Evolutionary conservation across 2,329 filamentous ascomycete genomes (phyloP).

Genomic region (Emergomyces pasteurianus): DNA sequence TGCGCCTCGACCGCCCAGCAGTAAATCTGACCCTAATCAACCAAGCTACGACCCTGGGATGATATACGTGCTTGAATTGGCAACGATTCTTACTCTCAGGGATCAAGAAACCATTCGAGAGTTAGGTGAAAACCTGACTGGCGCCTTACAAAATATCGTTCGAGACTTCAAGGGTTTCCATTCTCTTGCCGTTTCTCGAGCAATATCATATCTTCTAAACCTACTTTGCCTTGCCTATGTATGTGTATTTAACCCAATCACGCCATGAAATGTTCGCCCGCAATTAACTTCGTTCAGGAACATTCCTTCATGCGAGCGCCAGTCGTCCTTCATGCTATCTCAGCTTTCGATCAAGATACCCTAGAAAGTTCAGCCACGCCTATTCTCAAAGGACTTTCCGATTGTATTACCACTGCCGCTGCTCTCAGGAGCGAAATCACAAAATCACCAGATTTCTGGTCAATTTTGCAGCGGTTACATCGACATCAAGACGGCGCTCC

Average conservation of each 20-base stretch:
- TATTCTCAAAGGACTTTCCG: constrained; percentile 64
- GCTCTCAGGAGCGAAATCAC: constrained; percentile 83
- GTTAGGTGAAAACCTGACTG: constrained; percentile 68
- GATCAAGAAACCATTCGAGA: constrained; percentile 59
- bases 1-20: constrained; percentile 46
- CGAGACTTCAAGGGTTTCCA: constrained; percentile 70
- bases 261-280: neutral
- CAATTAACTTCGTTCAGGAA: constrained; percentile 45
- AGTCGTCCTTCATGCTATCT: constrained; percentile 82
- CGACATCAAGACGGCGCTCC: constrained; percentile 57
- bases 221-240: constrained; percentile 77
- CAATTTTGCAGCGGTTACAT: constrained; percentile 66
- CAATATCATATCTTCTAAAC: constrained; percentile 74
- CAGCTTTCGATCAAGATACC: constrained; percentile 67
- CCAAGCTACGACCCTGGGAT: constrained; percentile 72
- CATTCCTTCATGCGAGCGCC: constrained; percentile 86
- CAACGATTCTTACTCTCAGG: constrained; percentile 67
- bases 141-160: constrained; percentile 68
- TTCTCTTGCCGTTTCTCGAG: constrained; percentile 68
- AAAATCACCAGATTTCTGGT: constrained; percentile 95
- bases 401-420: constrained; percentile 66
- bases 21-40: constrained; percentile 43
- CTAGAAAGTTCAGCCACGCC: constrained; percentile 64
- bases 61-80: constrained; percentile 84
- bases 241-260: constrained; percentile 27